Evolutionary conservation across 2,329 filamentous ascomycete genomes (phyloP).

Genomic region (Sarocladium oryzae): DNA sequence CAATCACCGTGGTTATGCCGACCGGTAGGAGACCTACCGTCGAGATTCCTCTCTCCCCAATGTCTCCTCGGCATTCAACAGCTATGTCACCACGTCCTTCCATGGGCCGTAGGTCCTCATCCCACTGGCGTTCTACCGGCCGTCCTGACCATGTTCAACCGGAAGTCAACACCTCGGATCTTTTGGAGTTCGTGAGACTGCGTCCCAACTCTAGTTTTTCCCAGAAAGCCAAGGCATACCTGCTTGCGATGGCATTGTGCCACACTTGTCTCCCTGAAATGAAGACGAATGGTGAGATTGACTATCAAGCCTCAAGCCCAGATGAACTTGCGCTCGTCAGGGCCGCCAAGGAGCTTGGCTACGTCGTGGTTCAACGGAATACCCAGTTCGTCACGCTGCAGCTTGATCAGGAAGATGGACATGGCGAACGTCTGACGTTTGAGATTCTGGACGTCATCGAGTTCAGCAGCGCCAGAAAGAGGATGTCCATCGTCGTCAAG

Average conservation of each 20-base stretch:
- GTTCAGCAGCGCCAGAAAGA: conserved; percentile 81
- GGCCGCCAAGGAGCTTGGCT: conserved; percentile 81
- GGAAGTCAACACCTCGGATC: conserved; percentile 60
- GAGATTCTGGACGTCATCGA: conserved; percentile 83
- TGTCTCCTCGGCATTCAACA: conserved; percentile 13
- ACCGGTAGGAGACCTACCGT: conserved; percentile 19
- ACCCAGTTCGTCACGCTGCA: conserved; percentile 58
- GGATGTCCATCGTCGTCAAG: conserved; percentile 86
- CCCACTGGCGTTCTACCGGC: conserved; percentile 42
- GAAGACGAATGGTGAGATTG: conserved; percentile 57
- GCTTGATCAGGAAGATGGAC: conserved; percentile 30
- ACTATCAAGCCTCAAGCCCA: conserved; percentile 83
- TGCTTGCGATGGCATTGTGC: conserved; percentile 79
- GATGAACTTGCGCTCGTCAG: conserved; percentile 82
- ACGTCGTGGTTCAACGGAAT: conserved; percentile 67
- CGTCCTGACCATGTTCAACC: conserved; percentile 45
- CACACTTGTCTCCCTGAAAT: conserved; percentile 86
- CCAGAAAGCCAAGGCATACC: conserved; percentile 71
- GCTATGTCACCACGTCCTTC: conserved; percentile 18
- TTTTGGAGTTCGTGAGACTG: conserved; percentile 69
- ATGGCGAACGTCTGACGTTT: conserved; percentile 54
- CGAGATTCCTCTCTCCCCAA: conserved; percentile 21
- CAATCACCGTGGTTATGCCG: conserved; percentile 23
- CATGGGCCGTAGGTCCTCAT: conserved; percentile 37
- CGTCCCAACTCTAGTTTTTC: conserved; percentile 74